phyloP scores from a whole-genome alignment of 1,284 basidiomycete genomes.

The Ustilago nuda region DNA sequence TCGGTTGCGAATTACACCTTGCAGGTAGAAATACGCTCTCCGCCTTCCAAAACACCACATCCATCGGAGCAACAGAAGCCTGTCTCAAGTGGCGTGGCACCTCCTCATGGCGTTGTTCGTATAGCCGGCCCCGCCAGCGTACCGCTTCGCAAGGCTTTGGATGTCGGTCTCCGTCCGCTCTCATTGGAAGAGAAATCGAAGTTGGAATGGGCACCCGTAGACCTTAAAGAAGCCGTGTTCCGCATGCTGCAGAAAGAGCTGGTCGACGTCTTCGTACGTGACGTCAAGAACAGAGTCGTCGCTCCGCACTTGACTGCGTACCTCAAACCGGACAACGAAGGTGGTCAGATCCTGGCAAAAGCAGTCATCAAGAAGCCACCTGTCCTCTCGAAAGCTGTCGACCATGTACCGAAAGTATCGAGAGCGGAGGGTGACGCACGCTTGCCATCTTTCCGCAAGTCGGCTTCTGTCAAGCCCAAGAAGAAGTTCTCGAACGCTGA shows the following conservation, averaged over 20 bases:
- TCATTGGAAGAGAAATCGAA: slow-evolving; percentile 63
- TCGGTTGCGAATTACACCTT: slow-evolving; percentile 46
- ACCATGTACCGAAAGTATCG: slow-evolving; percentile 2
- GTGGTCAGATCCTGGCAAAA: slow-evolving; percentile 44
- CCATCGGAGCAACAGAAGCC: background rate
- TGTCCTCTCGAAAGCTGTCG: background rate
- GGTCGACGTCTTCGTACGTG: slow-evolving; percentile 75
- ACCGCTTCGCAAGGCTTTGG: slow-evolving; percentile 13
- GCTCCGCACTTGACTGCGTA: slow-evolving; percentile 74
- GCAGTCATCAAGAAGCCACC: slow-evolving; percentile 22
- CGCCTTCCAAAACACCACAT: slow-evolving; percentile 7
- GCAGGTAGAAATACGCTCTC: slow-evolving; percentile 41
- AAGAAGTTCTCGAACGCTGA: slow-evolving; percentile 12
- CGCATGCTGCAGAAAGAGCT: slow-evolving; percentile 77
- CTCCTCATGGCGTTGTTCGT: background rate
- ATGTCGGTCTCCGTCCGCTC: slow-evolving; percentile 34
- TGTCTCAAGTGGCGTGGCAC: background rate
- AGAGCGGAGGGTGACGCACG: slow-evolving; percentile 16
- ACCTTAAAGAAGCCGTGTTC: slow-evolving; percentile 76
- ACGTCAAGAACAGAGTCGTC: slow-evolving; percentile 78
- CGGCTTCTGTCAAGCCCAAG: slow-evolving; percentile 10
- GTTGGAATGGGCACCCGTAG: slow-evolving; percentile 74
- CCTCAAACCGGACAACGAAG: slow-evolving; percentile 72
- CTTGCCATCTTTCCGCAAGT: slow-evolving; percentile 57
- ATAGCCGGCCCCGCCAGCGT: background rate